Evolutionary conservation across 2,329 filamentous ascomycete species (phyloP).

Genomic region (Phyllosticta citriasiana): DNA sequence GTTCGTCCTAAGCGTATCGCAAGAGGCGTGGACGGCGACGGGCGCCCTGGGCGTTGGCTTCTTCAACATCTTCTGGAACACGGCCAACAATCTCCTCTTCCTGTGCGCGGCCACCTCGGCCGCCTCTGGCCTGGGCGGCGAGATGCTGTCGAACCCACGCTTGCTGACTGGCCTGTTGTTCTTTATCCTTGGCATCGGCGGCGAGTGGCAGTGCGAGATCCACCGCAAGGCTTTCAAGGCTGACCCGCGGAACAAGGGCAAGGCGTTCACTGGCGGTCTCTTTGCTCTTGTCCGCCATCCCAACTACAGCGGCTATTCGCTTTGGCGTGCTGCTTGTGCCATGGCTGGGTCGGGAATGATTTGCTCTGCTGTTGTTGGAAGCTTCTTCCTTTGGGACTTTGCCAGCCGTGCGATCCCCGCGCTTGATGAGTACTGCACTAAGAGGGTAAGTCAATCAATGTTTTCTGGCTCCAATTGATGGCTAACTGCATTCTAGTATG

Average conservation of each 20-base stretch:
- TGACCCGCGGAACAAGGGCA: slow-evolving; percentile 42
- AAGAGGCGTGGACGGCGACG: slow-evolving; percentile 40
- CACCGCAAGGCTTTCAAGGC: slow-evolving; percentile 47
- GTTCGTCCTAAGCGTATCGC: slow-evolving; percentile 39
- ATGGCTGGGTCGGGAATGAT: slow-evolving; percentile 38
- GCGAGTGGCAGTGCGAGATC: slow-evolving; percentile 47
- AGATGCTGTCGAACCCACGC: slow-evolving; percentile 30
- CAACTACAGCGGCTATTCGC: slow-evolving; percentile 44
- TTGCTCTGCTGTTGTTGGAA: slow-evolving; percentile 31
- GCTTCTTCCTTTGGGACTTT: slow-evolving; percentile 38
- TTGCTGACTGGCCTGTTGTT: slow-evolving; percentile 40
- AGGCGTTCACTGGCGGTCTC: slow-evolving; percentile 40
- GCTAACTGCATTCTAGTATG: neutral
- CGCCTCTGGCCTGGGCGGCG: slow-evolving; percentile 24
- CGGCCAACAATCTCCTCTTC: slow-evolving; percentile 46
- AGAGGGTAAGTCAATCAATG: slow-evolving; percentile 12
- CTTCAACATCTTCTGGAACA: slow-evolving; percentile 48
- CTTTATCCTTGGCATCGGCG: slow-evolving; percentile 42
- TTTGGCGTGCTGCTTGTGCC: slow-evolving; percentile 43
- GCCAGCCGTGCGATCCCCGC: slow-evolving; percentile 34
- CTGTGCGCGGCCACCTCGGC: slow-evolving; percentile 40
- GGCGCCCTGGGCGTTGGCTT: slow-evolving; percentile 35
- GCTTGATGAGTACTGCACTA: slow-evolving; percentile 40
- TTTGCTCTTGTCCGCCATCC: slow-evolving; percentile 42
- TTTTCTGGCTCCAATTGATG: neutral